A percentile compares a stretch with the other conserved stretches of the same genome.
These are phyloP conservation scores for Mortierella sp. DNA, from an alignment of 371 early-diverging fungal species.

Conservation along the genomic window DNA sequence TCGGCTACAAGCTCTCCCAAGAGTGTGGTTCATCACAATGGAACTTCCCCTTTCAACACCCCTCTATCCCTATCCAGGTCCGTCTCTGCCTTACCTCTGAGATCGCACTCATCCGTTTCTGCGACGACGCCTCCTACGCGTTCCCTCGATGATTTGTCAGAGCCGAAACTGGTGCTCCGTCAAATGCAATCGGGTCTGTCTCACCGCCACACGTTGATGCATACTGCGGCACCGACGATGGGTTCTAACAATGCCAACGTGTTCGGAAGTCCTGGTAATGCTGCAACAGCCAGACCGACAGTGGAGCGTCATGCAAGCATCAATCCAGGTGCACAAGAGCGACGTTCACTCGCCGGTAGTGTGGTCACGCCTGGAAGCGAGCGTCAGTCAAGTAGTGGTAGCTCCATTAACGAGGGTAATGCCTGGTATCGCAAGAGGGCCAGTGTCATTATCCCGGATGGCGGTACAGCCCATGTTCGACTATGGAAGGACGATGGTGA, in stretches of 20 bases:
- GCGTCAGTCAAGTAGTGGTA: neutral
- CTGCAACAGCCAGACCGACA: neutral
- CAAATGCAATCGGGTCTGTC: conserved; percentile 11
- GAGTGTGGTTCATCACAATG: neutral
- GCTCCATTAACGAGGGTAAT: conserved; percentile 30
- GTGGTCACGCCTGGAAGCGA: conserved; percentile 1
- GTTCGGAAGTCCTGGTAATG: neutral
- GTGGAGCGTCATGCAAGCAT: conserved; percentile 16
- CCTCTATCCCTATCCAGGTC: neutral
- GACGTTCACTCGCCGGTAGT: conserved; percentile 17
- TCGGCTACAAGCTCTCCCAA: neutral
- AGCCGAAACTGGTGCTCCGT: conserved; percentile 13
- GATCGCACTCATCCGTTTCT: neutral
- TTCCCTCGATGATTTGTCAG: conserved; percentile 19
- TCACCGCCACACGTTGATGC: conserved; percentile 7
- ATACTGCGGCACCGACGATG: neutral
- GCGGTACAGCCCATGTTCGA: conserved; percentile 23
- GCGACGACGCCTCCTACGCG: neutral
- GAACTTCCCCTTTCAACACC: neutral
- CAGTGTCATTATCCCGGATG: conserved; percentile 33
- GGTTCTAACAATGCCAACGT: neutral
- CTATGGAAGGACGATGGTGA: conserved; percentile 31
- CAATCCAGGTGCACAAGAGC: conserved; percentile 7
- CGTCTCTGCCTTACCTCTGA: neutral
- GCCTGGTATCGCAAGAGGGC: conserved; percentile 41